These are phyloP conservation scores for Beauveria varroae DNA, from an alignment of 2,329 filamentous ascomycete species.

Conservation along the genomic window DNA sequence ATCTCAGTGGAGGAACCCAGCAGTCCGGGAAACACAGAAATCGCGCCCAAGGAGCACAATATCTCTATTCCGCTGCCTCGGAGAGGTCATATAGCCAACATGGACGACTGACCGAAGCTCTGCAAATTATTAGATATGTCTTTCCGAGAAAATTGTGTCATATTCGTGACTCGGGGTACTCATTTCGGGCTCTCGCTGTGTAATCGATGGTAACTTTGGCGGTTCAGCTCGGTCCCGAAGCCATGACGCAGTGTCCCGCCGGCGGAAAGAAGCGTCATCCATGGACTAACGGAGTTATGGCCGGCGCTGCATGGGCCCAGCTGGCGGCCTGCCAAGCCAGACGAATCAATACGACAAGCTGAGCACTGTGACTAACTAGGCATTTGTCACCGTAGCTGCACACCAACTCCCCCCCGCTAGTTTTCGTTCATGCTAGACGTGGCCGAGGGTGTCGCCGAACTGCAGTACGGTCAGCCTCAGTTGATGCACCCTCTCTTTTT, in stretches of 20 bases:
- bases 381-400: not conserved
- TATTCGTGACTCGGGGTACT: not conserved
- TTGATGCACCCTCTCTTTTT: not conserved
- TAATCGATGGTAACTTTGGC: not conserved
- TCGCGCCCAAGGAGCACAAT: not conserved
- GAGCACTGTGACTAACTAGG: not conserved
- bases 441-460: not conserved
- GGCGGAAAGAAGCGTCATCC: slow-evolving; percentile 1
- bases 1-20: not conserved
- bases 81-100: not conserved
- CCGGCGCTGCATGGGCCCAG: not conserved
- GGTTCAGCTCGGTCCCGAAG: not conserved
- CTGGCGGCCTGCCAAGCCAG: not conserved
- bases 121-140: not conserved
- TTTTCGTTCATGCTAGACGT: not conserved
- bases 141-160: not conserved
- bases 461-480: not conserved
- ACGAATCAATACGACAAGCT: not conserved
- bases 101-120: not conserved
- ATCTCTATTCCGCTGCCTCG: too few species aligned
- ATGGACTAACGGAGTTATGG: not conserved
- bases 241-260: slow-evolving; percentile 1
- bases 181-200: not conserved
- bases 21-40: not conserved
- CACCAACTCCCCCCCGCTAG: not conserved